Base-by-base conservation (phyloP, 352 stramenopile genomes). In the Globisporangium barbulae region DNA sequence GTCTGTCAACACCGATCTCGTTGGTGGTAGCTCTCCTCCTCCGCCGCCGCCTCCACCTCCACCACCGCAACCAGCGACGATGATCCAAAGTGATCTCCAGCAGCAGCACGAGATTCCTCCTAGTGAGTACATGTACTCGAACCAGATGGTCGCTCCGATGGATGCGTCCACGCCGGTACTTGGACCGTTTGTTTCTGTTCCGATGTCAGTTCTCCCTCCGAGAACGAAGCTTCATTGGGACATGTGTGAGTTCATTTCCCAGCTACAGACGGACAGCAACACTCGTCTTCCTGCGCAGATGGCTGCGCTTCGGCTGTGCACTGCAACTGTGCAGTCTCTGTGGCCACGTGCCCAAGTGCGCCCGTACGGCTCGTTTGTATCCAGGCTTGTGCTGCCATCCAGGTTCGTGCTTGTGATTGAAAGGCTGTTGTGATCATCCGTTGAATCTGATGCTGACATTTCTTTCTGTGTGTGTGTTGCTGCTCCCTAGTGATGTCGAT, bases 291-390 rank as follows among this genome's bases (percentile, higher is more conserved):
- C 82, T 13, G 82, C 87, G 9, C 87, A 96, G 56, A 85, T 91
- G 67, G 85, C 81, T 19, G 84, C 84, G 0, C 78, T 90, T 65
- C 78, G 83, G 2, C 73, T 94, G 57, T 96, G 87, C 65, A 93
- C 78, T 25, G 83, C 80, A 13, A 86, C 87, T 12, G 89, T 97
- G 10, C 85, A 93, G 61, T 93, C 89, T 5, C 64, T 98, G 30
- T 98, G 96, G 96, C 96, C 96, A 8, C 86, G 96, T 48, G 96
- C 96, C 39, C 94, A 98, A 77, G 95, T 99, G 17, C 97, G 98
- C 58, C 89, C 97, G 52, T 99, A 99, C 67, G 97, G 97, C 5
- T 99, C 95, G 28, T 98, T 98, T 76, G 93, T 98, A 35, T 98
- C 96, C 3, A 79, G 96, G 21, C 84, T 99, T 25, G 91, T 97